Evolutionary conservation across 345 rosid species (phyloP).

Genomic region (Citrus medica): DNA sequence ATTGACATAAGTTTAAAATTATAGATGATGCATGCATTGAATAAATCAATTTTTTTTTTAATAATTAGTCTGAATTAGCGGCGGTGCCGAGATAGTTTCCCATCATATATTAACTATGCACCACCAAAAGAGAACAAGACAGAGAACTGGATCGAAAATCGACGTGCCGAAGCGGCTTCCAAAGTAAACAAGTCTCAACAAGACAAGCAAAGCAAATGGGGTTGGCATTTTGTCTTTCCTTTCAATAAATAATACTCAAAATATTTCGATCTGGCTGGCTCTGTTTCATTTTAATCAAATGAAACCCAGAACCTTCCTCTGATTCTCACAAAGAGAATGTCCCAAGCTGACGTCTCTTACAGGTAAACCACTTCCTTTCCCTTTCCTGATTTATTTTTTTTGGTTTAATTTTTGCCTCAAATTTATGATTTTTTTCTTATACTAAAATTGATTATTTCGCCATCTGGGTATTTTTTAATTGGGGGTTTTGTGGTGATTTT

Average conservation of each 20-base stretch:
- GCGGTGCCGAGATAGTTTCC: too few relatives aligned
- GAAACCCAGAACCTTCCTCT: constrained; percentile 15
- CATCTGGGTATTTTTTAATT: background rate
- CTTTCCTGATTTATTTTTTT: background rate
- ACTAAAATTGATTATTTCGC: background rate
- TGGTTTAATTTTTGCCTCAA: too few relatives aligned
- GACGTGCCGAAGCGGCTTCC: background rate
- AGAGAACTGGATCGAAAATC: background rate
- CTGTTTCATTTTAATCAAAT: constrained; percentile 1
- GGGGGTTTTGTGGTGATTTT: background rate
- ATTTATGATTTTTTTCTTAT: background rate
- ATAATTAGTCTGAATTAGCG: too few relatives aligned
- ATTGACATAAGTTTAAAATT: too few relatives aligned
- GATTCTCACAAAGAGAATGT: constrained; percentile 32
- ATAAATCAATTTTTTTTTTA: too few relatives aligned
- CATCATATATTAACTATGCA: too few relatives aligned
- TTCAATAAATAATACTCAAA: background rate
- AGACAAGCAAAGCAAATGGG: background rate
- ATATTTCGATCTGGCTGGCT: constrained; percentile 7
- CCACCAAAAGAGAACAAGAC: too few relatives aligned
- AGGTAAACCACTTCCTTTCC: constrained; percentile 24
- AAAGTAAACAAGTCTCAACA: background rate
- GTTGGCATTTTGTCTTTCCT: background rate
- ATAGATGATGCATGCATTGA: too few relatives aligned
- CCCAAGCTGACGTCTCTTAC: constrained; percentile 50